Percentiles rank a stretch among this genome's conserved stretches.
Conservation (phyloP, 768 basidiomycete genomes). For the Suillus subalutaceus region DNA sequence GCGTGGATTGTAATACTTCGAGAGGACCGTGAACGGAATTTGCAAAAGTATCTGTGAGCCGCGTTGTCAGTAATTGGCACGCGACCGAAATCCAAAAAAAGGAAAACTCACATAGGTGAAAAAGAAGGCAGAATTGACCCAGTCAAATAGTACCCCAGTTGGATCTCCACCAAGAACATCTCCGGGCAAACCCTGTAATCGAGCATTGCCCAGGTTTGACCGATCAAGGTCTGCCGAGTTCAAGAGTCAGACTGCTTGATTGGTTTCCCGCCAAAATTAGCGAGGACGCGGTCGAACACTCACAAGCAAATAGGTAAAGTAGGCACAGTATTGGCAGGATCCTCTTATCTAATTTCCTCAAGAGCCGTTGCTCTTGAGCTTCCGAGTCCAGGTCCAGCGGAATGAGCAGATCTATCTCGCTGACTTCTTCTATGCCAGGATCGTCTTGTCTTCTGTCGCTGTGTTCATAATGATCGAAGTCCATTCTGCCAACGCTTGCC, state of each 20-base stretch:
- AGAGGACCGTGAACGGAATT: constrained; percentile 66
- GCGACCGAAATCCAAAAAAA: background rate
- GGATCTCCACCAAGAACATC: constrained; percentile 71
- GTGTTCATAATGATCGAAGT: constrained; percentile 9
- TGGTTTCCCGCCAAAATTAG: background rate
- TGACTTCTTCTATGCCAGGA: background rate
- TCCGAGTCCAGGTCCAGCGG: constrained; percentile 29
- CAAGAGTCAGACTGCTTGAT: constrained; percentile 2
- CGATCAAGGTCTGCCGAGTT: constrained; percentile 58
- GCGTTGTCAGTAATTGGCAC: background rate
- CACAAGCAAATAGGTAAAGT: constrained; percentile 79
- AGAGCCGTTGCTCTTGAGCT: constrained; percentile 48
- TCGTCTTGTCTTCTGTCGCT: constrained; percentile 35
- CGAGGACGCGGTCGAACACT: constrained; percentile 30
- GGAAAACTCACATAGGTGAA: constrained; percentile 66
- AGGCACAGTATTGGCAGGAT: constrained; percentile 74
- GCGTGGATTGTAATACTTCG: constrained; percentile 71
- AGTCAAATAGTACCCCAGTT: constrained; percentile 72
- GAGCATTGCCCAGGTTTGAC: constrained; percentile 79
- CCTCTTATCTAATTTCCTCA: constrained; percentile 66
- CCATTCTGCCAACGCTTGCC: background rate
- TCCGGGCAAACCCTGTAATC: constrained; percentile 68
- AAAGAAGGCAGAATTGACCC: constrained; percentile 78
- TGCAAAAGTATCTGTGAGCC: constrained; percentile 62
- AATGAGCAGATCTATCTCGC: constrained; percentile 22